Base-by-base conservation (phyloP, 305 asterid genomes). In the Caryopteris hybrid region DNA sequence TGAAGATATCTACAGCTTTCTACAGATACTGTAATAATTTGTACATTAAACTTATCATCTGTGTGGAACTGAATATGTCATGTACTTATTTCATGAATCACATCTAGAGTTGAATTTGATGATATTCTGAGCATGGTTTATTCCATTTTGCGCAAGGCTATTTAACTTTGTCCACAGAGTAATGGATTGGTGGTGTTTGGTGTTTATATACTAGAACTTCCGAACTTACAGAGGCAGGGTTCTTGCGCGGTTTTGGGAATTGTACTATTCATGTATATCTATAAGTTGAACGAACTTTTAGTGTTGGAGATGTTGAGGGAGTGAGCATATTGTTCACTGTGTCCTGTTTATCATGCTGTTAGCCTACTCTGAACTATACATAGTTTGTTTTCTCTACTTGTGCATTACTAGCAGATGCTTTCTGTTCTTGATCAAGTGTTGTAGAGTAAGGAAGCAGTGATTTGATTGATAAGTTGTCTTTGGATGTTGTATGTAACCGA, bases 1-100 rank as follows among this genome's bases (percentile, higher is more conserved):
- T 74, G 75, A 74, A 74, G 75, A 74, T 71, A 70, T 80, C 66
- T 69, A 27, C 71, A 55, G 69, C 78, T 61, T 66, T 56, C 75
- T 75, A 52, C 69, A 63, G 76, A 77, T 70, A 77, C 78, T 76
- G 77, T 81, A 76, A 76, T 84, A 81, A 65, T 74, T 65, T 84
- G 88, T 87, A 82, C 71, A 76, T 83, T 74, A 62, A 72, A 76
- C 76, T 55, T 71, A 34, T 72, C 50, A 25, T 70, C 62, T 76
- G 69, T 74, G 77, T 68, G 76, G 73, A 76, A 78, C 72, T 61
- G 46, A 39, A 29, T 65, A 41, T 80, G 68, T 64, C 76, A 54
- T 79, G 83, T 69, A 72, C 76, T 70, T 76, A 31, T 68, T 52
- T 39, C 54, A 55, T 65, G 76, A 67, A 77, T 61, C 70, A 59